Evolutionary conservation across 2,329 filamentous ascomycete genomes (phyloP).

Genomic region (Aspergillus arachidicola): DNA sequence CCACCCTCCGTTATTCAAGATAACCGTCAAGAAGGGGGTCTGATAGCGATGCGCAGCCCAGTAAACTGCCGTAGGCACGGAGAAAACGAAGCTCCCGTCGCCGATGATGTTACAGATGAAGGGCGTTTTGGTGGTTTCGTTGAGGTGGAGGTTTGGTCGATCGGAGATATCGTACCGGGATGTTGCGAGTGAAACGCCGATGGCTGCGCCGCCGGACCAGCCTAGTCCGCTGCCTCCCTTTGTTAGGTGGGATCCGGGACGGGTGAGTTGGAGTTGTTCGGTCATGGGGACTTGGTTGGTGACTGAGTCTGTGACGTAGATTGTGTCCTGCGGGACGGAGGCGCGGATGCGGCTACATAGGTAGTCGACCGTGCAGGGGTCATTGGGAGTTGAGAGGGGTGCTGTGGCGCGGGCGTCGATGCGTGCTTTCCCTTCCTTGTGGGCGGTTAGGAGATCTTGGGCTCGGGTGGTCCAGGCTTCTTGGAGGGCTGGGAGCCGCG

Average conservation of each 20-base stretch:
- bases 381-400: not conserved
- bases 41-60: conserved; percentile 67
- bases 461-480: not conserved
- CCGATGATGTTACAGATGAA: conserved; percentile 49
- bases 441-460: not conserved
- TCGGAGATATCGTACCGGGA: conserved; percentile 3
- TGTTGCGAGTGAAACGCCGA: conserved; percentile 72
- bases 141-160: not conserved
- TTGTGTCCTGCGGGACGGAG: conserved; percentile 5
- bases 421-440: not conserved
- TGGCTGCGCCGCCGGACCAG: conserved; percentile 73
- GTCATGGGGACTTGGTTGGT: conserved; percentile 14
- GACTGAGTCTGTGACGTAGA: conserved; percentile 14
- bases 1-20: conserved; percentile 71
- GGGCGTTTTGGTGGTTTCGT: not conserved
- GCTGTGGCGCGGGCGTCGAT: conserved; percentile 4
- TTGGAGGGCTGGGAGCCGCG: not conserved
- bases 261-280: conserved; percentile 11
- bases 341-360: conserved; percentile 10
- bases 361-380: conserved; percentile 8
- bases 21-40: conserved; percentile 65
- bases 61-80: conserved; percentile 64
- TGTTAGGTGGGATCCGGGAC: conserved; percentile 56
- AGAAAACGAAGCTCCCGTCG: conserved; percentile 68
- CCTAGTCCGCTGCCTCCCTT: conserved; percentile 72